Base-by-base conservation (phyloP, 345 rosid species). In the Anastatica hierochuntica region DNA sequence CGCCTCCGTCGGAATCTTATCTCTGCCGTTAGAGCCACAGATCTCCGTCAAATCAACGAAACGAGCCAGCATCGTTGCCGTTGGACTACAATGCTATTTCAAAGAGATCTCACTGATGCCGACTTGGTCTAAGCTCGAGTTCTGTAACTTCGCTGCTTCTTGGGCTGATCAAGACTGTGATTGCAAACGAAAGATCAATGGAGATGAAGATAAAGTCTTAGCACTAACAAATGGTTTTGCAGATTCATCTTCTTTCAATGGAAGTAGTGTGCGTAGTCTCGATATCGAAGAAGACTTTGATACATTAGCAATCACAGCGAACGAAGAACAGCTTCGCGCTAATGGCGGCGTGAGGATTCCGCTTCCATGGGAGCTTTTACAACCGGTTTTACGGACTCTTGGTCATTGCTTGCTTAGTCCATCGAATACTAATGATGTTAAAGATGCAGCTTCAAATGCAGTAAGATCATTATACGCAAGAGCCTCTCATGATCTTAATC, bases 161-260 rank as follows among this genome's bases (percentile, higher is more conserved):
- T 92, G 98, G 98, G 97, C 90, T 6, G 98, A 95, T 2, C 94
- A 79, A 62, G 95, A 85, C 43, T 83, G 97, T 31, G 58, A 63
- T 37, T 88, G 95, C 60, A 67, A 76, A 36, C 68, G 56, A 39
- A 73, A 68, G 46, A 64, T 92, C 4, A 85, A 84, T 34, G 57
- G 41, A 8, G 37, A 62, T 10, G 67, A 46, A 52, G 60, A 45
- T 4, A 59, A 59, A 53, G 53, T 58, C 24, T 14, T 66, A 47
- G 71, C 49, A 0, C 20, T 66, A 21, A 57, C 61, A 36, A 64
- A 50, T 10, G 66, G 62, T 6, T 44, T 57, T 14, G 65, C 26
- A 12, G 55, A 57, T 33, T 63, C 64, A 0, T 44, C 69, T 0
- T 41, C 62, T 21, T 30, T 58, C 14, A 63, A 62, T 40, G 67